Evolutionary conservation across 2,329 filamentous ascomycete species (phyloP), one percentile per base, ranked within the genome.

Genomic region (Geosmithia putterillii): DNA sequence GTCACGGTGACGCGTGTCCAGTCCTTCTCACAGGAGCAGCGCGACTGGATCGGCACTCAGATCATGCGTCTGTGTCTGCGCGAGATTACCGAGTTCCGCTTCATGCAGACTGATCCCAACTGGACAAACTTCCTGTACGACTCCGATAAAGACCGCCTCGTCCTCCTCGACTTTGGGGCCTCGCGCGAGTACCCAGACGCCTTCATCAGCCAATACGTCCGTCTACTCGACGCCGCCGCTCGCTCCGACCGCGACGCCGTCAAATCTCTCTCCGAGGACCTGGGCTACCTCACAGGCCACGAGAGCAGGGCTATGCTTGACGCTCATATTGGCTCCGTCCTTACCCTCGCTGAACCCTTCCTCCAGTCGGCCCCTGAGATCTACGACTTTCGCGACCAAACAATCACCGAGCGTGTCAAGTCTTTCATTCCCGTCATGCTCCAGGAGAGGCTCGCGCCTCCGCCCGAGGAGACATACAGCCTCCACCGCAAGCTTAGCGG

Each of bases 121-220:
- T 98, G 92, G 92, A 96, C 90, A 28, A 98, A 98, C 63, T 98
- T 98, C 62, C 72, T 96, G 18, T 98, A 87, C 70, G 92, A 96
- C 54, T 68, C 79, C 1, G 53, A 67, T 18, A 78, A 73, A 4
- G 68, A 79, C 53, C 83, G 79, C 56, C 80, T 98, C 14, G 89
- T 95, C 61, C 76, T 98, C 1, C 79, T 98, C 42, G 94, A 98
- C 63, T 98, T 98, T 61, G 92, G 92, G 46, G 92, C 92, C 32
- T 88, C 83, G 18, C 75, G 92, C 53, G 90, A 88, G 51, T 98
- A 81, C 57, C 87, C 89, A 0, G 73, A 77, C 35, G 66, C 74
- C 14, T 98, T 98, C 55, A 81, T 96, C 45, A 66, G 72, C 2
- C 79, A 78, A 15, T 98, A 98, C 61, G 74, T 94, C 41, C 71